These are phyloP conservation scores for Cordyceps fumosorosea DNA, from an alignment of 2,329 filamentous ascomycete species.

Conservation along the genomic window DNA sequence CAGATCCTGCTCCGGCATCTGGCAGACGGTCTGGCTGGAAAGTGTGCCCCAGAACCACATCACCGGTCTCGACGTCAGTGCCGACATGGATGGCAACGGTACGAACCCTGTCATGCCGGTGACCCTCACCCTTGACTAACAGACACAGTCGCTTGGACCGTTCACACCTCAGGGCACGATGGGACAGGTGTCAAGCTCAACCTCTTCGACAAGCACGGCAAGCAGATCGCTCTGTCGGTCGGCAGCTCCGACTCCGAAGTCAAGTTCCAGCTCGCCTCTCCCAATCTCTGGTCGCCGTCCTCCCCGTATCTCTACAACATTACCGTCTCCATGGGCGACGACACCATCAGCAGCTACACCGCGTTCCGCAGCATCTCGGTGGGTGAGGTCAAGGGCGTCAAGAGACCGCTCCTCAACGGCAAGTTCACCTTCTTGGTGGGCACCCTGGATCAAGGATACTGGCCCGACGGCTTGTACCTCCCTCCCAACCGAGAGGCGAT, in stretches of 20 bases:
- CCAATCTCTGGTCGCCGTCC: conserved; percentile 59
- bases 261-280: conserved; percentile 46
- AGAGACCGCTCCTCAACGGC: conserved; percentile 60
- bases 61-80: conserved; percentile 51
- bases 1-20: conserved; percentile 66
- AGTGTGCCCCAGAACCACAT: conserved; percentile 52
- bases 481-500: conserved; percentile 62
- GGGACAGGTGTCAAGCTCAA: conserved; percentile 29
- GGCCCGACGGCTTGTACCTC: conserved; percentile 62
- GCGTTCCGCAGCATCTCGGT: conserved; percentile 59
- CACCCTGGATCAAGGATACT: conserved; percentile 64
- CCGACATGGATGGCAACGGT: conserved; percentile 46
- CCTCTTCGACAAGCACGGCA: conserved; percentile 30
- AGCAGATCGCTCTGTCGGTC: conserved; percentile 35
- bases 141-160: conserved; percentile 46
- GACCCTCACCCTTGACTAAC: neutral
- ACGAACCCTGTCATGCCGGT: neutral
- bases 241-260: conserved; percentile 45
- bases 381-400: conserved; percentile 49
- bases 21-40: conserved; percentile 68
- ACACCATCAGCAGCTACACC: conserved; percentile 59
- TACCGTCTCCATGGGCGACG: conserved; percentile 40
- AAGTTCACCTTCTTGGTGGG: conserved; percentile 62
- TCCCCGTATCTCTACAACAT: conserved; percentile 59
- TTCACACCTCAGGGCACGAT: conserved; percentile 37